phyloP scores from a whole-genome alignment of 257 asterid genomes.

The Gardenia jasminoides region DNA sequence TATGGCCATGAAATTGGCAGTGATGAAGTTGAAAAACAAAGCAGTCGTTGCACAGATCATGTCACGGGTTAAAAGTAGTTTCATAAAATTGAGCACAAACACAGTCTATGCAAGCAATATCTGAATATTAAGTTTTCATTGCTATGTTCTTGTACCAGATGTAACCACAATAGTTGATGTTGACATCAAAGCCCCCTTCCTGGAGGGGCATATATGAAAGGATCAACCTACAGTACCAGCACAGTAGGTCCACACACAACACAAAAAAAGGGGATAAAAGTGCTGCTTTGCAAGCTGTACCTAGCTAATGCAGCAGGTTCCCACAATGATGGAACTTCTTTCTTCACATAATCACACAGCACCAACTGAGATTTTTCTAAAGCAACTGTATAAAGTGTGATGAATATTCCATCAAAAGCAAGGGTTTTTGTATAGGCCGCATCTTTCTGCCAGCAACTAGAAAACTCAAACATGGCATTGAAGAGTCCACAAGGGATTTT shows the following conservation, averaged over 20 bases:
- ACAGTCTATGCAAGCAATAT: background rate
- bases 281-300: conserved; percentile 37
- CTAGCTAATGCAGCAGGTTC: conserved; percentile 94
- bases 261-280: background rate
- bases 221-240: conserved; percentile 2
- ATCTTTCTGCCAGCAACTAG: conserved; percentile 97
- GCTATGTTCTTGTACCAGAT: no score
- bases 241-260: background rate
- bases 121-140: background rate
- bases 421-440: conserved; percentile 85
- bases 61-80: background rate
- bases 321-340: conserved; percentile 94
- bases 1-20: background rate
- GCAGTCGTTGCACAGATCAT: background rate
- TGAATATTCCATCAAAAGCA: conserved; percentile 90
- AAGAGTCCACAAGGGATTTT: conserved; percentile 95
- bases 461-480: conserved; percentile 93
- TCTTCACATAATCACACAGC: conserved; percentile 77
- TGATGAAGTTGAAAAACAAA: background rate
- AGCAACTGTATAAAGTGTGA: conserved; percentile 81
- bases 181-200: no score
- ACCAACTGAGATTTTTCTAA: conserved; percentile 90
- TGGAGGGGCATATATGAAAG: background rate
- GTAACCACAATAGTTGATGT: no score
- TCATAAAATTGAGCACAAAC: background rate